These are phyloP conservation scores for Leccinum barrowsii DNA, from an alignment of 768 basidiomycete genomes.

Conservation along the genomic window DNA sequence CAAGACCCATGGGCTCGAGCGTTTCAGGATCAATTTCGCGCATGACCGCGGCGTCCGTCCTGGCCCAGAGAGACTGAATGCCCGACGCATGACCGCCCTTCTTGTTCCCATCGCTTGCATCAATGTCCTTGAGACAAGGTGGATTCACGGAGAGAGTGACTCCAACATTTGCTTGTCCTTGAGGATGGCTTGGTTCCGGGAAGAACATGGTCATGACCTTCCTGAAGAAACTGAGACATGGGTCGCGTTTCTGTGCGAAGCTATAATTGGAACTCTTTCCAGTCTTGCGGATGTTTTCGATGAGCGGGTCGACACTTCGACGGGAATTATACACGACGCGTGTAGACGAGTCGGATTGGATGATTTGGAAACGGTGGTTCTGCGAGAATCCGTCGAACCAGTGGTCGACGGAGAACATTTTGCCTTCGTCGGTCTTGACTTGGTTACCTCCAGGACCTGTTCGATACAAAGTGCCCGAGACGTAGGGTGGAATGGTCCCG, in stretches of 20 bases:
- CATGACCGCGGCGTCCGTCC: conserved; percentile 29
- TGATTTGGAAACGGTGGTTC: conserved; percentile 40
- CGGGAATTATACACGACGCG: conserved; percentile 36
- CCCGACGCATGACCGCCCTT: conserved; percentile 24
- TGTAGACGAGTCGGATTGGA: conserved; percentile 17
- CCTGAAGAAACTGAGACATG: conserved; percentile 29
- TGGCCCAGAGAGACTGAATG: conserved; percentile 29
- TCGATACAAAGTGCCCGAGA: conserved; percentile 36
- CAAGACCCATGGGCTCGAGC: conserved; percentile 34
- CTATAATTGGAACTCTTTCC: conserved; percentile 15
- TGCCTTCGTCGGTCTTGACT: conserved; percentile 18
- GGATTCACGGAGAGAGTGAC: conserved; percentile 32
- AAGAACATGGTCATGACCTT: conserved; percentile 30
- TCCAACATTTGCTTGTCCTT: conserved; percentile 20
- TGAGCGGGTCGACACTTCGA: conserved; percentile 25
- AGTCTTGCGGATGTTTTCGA: conserved; percentile 28
- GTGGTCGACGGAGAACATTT: conserved; percentile 30
- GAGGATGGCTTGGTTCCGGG: conserved; percentile 7
- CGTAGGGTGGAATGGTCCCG: conserved; percentile 33
- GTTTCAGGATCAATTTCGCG: conserved; percentile 36
- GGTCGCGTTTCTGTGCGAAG: conserved; percentile 33
- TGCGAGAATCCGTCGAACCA: conserved; percentile 43
- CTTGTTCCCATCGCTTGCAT: conserved; percentile 19
- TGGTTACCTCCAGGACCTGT: conserved; percentile 38
- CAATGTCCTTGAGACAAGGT: conserved; percentile 23